Evolutionary conservation across 495 filamentous ascomycete genomes (phyloP).

Genomic region (Aspergillus egyptiacus): DNA sequence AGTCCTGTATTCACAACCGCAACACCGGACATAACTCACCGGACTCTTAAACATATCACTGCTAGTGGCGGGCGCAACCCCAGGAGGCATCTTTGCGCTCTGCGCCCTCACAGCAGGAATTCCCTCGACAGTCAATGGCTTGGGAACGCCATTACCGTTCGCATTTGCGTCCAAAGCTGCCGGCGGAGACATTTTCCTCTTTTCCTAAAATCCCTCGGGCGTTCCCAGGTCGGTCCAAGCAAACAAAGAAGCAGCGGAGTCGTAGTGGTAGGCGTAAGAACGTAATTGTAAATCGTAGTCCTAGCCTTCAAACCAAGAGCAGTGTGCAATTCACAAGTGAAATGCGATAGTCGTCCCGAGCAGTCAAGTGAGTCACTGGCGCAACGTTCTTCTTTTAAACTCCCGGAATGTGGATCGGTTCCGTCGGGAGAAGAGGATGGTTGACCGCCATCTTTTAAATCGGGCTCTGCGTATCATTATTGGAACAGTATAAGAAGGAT

Average conservation of each 20-base stretch:
- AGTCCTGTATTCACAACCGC: background rate
- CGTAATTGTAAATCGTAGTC: too few relatives aligned
- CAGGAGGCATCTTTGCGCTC: constrained; percentile 59
- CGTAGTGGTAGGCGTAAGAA: background rate
- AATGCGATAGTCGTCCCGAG: too few relatives aligned
- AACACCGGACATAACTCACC: constrained; percentile 30
- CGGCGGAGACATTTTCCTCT: constrained; percentile 35
- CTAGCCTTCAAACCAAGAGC: too few relatives aligned
- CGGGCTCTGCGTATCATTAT: background rate
- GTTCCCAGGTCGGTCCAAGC: background rate
- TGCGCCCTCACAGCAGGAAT: constrained; percentile 64
- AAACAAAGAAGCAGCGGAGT: background rate
- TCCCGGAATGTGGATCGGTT: constrained; percentile 24
- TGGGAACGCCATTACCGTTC: constrained; percentile 33
- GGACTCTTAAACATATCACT: constrained; percentile 81
- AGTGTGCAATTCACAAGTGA: too few relatives aligned
- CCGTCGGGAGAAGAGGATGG: constrained; percentile 12
- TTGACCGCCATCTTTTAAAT: constrained; percentile 12
- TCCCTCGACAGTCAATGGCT: constrained; percentile 62
- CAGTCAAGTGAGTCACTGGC: constrained; percentile 4
- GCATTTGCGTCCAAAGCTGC: constrained; percentile 36
- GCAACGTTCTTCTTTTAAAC: constrained; percentile 14
- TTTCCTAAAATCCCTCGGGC: background rate
- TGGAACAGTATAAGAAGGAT: constrained; percentile 1
- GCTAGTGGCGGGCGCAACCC: constrained; percentile 69